These are phyloP conservation scores for Salix koriyanagi DNA, from an alignment of 345 rosid genomes.

Conservation along the genomic window DNA sequence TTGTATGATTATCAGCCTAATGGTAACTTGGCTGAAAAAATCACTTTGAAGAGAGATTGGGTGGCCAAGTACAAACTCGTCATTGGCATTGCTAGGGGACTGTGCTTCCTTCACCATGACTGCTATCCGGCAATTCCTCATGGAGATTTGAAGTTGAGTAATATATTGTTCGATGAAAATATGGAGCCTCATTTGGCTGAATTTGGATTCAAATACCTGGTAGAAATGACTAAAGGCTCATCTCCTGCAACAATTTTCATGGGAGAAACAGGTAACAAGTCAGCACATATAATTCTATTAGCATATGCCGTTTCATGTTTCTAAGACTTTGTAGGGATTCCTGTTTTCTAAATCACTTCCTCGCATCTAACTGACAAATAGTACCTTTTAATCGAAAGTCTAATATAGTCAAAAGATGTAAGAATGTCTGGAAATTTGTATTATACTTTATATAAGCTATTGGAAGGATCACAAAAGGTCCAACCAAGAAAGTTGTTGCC, in stretches of 20 bases:
- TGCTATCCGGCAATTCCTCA: constrained; percentile 83
- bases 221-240: constrained; percentile 38
- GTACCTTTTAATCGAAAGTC: constrained; percentile 3
- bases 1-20: constrained; percentile 73
- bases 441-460: neutral
- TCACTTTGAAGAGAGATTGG: constrained; percentile 57
- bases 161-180: constrained; percentile 56
- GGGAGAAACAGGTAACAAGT: constrained; percentile 34
- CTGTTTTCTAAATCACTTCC: neutral
- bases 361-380: constrained; percentile 12
- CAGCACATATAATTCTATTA: neutral
- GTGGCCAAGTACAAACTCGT: constrained; percentile 51
- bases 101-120: constrained; percentile 85
- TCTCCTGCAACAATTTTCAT: constrained; percentile 28
- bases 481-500: constrained; percentile 7
- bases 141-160: constrained; percentile 70
- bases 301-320: neutral
- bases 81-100: constrained; percentile 74
- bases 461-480: neutral
- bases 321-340: neutral
- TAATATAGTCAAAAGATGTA: neutral
- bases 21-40: constrained; percentile 66
- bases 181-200: constrained; percentile 74
- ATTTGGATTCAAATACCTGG: constrained; percentile 57
- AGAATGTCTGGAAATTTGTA: constrained; percentile 6